A percentile compares a stretch with the other conserved stretches of the same genome.
phyloP scores from a whole-genome alignment of 306 rosid species.

The Rosa chinensis region DNA sequence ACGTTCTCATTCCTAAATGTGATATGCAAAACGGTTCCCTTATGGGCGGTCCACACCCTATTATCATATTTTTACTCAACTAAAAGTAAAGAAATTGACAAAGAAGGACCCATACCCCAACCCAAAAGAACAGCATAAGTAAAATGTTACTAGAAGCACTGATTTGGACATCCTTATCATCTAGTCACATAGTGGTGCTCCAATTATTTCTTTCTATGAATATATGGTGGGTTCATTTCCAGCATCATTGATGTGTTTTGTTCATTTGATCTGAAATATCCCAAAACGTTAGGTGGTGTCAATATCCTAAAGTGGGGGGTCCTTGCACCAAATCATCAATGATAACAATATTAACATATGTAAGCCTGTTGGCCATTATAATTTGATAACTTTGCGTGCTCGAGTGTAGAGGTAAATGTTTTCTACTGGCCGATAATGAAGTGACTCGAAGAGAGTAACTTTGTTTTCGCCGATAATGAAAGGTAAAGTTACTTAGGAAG shows the following conservation, averaged over 20 bases:
- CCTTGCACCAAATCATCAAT: neutral
- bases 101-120: neutral
- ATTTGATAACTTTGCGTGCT: neutral
- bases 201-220: neutral
- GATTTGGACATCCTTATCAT: constrained; percentile 5
- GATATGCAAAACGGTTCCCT: neutral
- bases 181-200: neutral
- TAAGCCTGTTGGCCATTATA: neutral
- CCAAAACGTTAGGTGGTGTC: neutral
- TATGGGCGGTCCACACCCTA: neutral
- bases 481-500: neutral
- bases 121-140: neutral
- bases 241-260: neutral
- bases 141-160: neutral
- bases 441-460: neutral
- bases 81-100: neutral
- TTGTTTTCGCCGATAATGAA: neutral
- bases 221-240: neutral
- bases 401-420: neutral
- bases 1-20: neutral
- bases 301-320: neutral
- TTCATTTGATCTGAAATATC: neutral
- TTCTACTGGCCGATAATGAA: neutral
- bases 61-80: neutral
- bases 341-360: neutral